A percentile compares a stretch with the other conserved stretches of the same genome.
These are phyloP conservation scores for Leccinum griseonigrum DNA, from an alignment of 1,284 basidiomycete genomes.

Conservation along the genomic window DNA sequence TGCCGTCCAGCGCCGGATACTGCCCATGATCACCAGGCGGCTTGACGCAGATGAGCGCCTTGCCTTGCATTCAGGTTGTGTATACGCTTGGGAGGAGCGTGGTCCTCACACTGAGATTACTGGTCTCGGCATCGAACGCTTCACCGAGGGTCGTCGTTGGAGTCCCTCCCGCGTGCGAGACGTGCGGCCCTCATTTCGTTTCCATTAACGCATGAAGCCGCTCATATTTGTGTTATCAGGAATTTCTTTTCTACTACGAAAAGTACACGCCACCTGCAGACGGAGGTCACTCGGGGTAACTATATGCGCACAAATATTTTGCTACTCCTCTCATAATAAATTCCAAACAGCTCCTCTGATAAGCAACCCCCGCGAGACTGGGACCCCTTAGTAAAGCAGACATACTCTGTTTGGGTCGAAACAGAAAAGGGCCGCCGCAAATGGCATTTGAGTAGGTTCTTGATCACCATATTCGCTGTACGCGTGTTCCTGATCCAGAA, in stretches of 20 bases:
- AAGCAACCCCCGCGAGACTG: slow-evolving; percentile 58
- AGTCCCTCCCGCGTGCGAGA: slow-evolving; percentile 76
- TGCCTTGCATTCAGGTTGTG: slow-evolving; percentile 63
- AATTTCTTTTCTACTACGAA: slow-evolving; percentile 81
- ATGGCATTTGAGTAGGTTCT: slow-evolving; percentile 69
- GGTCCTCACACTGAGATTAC: slow-evolving; percentile 73
- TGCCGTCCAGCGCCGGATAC: slow-evolving; percentile 59
- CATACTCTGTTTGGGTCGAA: slow-evolving; percentile 71
- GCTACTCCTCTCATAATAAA: slow-evolving; percentile 15
- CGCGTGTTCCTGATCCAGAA: slow-evolving; percentile 14
- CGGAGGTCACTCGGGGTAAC: slow-evolving; percentile 40
- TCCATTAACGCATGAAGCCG: neutral
- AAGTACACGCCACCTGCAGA: slow-evolving; percentile 53
- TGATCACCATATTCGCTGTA: slow-evolving; percentile 15
- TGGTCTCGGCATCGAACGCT: slow-evolving; percentile 73
- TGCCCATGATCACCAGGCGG: slow-evolving; percentile 74
- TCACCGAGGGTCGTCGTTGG: slow-evolving; percentile 78
- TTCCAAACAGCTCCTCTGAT: slow-evolving; percentile 31
- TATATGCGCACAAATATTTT: slow-evolving; percentile 6
- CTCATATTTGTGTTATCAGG: slow-evolving; percentile 40
- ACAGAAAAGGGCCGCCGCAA: slow-evolving; percentile 63
- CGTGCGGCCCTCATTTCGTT: slow-evolving; percentile 41
- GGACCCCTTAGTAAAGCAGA: slow-evolving; percentile 75
- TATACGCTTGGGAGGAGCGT: slow-evolving; percentile 84
- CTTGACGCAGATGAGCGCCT: slow-evolving; percentile 74